Evolutionary conservation across 1,284 basidiomycete genomes (phyloP), one percentile per base, ranked within the genome.

Genomic region (Inonotus obliquus): DNA sequence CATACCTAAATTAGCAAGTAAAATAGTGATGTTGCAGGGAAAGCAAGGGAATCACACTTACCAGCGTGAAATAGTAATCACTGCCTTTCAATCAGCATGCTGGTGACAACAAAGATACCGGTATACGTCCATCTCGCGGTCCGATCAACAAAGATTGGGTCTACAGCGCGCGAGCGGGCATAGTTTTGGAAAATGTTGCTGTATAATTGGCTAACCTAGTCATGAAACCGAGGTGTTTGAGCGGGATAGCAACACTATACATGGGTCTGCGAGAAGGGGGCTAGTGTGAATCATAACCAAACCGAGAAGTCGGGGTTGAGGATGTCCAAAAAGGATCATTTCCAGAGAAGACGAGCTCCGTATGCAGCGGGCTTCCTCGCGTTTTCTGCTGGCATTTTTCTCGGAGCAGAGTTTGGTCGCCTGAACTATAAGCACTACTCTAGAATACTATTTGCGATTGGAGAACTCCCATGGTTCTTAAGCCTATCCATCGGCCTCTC

Each of bases 181-280:
- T n/a, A 44, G 17, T n/a, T 21, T 44, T 7, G 41, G 27, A 11
- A 52, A 27, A 27, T 11, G 11, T 10, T 35, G 27, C 27, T 52
- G 32, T 52, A 35, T 35, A 52, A 17, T 52, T 35, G 27, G 51
- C n/a, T n/a, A 52, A 13, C 32, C 32, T 14, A 19, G 10, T 4
- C 51, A 35, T 52, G 51, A 37, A 32, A 35, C 51, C 51, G 25
- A 52, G 27, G 51, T 52, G 51, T 52, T 52, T 52, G 51, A 52
- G 51, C 23, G 51, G 13, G 51, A 52, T 19, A 10, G 25, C 17
- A 52, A 52, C 51, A 17, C 23, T 27, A 27, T 25, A 13, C 51
- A 37, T 25, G 19, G 27, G 35, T 52, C 51, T 35, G 51, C 25
- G 23, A 52, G 29, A 52, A 35, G 17, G 4, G 32, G 13, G 3